A percentile compares a stretch with the other conserved stretches of the same genome.
phyloP scores from a whole-genome alignment of 2,329 filamentous ascomycete species.

The Teratosphaeria destructans region DNA sequence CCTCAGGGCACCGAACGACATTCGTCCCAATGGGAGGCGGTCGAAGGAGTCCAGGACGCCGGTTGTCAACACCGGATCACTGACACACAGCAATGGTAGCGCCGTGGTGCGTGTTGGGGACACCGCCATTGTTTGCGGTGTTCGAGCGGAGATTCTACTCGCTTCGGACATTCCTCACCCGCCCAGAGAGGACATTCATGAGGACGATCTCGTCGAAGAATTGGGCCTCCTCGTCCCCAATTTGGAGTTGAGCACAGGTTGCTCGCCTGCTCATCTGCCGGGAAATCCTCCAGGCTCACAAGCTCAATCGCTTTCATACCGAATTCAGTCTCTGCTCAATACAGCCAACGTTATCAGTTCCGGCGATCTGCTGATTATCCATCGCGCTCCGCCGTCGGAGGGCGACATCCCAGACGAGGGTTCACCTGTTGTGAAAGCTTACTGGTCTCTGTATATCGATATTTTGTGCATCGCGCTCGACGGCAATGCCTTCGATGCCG shows the following conservation, averaged over 20 bases:
- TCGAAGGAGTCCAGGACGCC: constrained; percentile 59
- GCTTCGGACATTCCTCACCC: constrained; percentile 64
- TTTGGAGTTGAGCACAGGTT: constrained; percentile 83
- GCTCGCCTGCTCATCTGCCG: constrained; percentile 73
- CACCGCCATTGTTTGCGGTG: constrained; percentile 88
- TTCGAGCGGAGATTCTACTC: constrained; percentile 74
- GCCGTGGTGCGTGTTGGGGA: constrained; percentile 80
- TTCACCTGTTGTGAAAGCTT: constrained; percentile 57
- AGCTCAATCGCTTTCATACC: constrained; percentile 75
- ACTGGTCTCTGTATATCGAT: constrained; percentile 93
- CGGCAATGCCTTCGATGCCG: constrained; percentile 83
- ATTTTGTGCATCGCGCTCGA: constrained; percentile 90
- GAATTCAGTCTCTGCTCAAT: constrained; percentile 67
- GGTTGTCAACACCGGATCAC: constrained; percentile 69
- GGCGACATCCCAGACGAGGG: constrained; percentile 33
- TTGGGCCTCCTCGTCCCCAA: constrained; percentile 80
- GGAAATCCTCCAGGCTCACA: constrained; percentile 69
- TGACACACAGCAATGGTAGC: constrained; percentile 84
- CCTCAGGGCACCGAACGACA: constrained; percentile 55
- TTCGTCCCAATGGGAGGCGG: constrained; percentile 71
- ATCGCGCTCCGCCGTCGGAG: constrained; percentile 35
- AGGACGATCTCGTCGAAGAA: constrained; percentile 29
- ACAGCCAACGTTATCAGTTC: constrained; percentile 56
- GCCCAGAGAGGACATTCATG: constrained; percentile 15
- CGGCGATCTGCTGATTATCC: constrained; percentile 59